Evolutionary conservation across 768 basidiomycete species (phyloP).

Genomic region (Macrocybe gigantea): DNA sequence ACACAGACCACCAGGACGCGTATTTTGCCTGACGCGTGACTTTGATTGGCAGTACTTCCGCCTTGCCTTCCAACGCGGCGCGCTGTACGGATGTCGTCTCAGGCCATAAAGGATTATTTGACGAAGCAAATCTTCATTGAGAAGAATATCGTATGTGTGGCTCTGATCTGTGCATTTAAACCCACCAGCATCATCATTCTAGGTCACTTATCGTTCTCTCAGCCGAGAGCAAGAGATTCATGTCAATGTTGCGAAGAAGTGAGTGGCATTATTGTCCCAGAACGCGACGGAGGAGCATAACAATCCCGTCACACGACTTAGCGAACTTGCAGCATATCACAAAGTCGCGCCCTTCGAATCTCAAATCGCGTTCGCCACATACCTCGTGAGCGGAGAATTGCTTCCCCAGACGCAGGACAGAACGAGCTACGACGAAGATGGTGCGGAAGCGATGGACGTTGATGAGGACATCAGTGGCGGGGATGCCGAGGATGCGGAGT

Average conservation of each 20-base stretch:
- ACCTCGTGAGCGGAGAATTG: slow-evolving; percentile 58
- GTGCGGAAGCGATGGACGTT: slow-evolving; percentile 21
- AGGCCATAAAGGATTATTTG: slow-evolving; percentile 38
- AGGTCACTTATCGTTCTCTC: slow-evolving; percentile 79
- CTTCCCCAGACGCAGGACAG: slow-evolving; percentile 6
- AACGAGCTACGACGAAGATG: background rate
- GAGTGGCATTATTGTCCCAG: slow-evolving; percentile 11
- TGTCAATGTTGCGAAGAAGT: slow-evolving; percentile 80
- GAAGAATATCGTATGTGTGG: slow-evolving; percentile 36
- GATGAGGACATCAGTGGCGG: slow-evolving; percentile 34
- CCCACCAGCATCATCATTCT: background rate
- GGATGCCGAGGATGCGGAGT: slow-evolving; percentile 21
- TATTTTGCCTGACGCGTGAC: too few relatives aligned
- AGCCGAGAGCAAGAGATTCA: slow-evolving; percentile 68
- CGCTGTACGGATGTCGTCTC: slow-evolving; percentile 29
- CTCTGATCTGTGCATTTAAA: background rate
- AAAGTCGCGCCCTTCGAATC: slow-evolving; percentile 34
- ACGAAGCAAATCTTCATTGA: slow-evolving; percentile 48
- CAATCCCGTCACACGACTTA: slow-evolving; percentile 17
- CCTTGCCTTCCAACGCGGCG: background rate
- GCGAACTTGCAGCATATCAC: slow-evolving; percentile 60
- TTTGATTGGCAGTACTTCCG: too few relatives aligned
- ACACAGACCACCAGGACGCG: too few relatives aligned
- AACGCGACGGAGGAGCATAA: background rate
- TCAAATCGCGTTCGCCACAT: slow-evolving; percentile 56